These are phyloP conservation scores for Dipteronia sinensis DNA, from an alignment of 345 rosid species.

Conservation along the genomic window DNA sequence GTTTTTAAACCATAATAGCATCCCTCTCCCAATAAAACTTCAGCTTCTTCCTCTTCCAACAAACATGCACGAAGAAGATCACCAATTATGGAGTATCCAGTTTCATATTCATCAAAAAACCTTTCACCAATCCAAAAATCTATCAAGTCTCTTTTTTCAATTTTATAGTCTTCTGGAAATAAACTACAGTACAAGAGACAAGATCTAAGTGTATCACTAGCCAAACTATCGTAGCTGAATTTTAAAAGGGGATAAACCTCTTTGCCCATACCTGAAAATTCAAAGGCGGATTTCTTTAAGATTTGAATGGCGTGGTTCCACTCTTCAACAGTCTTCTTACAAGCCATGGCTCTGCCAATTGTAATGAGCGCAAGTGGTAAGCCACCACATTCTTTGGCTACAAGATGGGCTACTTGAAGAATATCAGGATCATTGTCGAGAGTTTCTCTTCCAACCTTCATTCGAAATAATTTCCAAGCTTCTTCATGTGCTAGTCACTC, in stretches of 20 bases:
- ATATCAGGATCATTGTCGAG: neutral
- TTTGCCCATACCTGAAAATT: constrained; percentile 9
- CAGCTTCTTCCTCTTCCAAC: constrained; percentile 10
- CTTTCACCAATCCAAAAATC: constrained; percentile 34
- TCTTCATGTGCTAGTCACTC: neutral
- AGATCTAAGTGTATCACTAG: neutral
- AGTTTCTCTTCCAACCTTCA: neutral
- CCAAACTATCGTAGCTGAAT: neutral
- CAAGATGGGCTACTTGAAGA: neutral
- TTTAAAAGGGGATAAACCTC: neutral
- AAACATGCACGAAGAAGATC: constrained; percentile 28
- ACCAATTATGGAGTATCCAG: constrained; percentile 24
- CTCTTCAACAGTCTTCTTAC: neutral
- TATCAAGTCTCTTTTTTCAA: constrained; percentile 13
- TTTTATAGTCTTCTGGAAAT: constrained; percentile 27
- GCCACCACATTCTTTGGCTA: neutral
- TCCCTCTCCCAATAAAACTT: too few species aligned
- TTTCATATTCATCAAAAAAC: constrained; percentile 3
- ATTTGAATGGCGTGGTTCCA: neutral
- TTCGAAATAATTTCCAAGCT: constrained; percentile 10
- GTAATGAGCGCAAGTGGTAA: neutral
- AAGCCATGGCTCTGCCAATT: neutral
- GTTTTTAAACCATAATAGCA: constrained; percentile 30
- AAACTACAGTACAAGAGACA: constrained; percentile 4
- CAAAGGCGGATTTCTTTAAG: neutral